phyloP scores from a whole-genome alignment of 2,329 filamentous ascomycete species.

The Alternaria dauci region DNA sequence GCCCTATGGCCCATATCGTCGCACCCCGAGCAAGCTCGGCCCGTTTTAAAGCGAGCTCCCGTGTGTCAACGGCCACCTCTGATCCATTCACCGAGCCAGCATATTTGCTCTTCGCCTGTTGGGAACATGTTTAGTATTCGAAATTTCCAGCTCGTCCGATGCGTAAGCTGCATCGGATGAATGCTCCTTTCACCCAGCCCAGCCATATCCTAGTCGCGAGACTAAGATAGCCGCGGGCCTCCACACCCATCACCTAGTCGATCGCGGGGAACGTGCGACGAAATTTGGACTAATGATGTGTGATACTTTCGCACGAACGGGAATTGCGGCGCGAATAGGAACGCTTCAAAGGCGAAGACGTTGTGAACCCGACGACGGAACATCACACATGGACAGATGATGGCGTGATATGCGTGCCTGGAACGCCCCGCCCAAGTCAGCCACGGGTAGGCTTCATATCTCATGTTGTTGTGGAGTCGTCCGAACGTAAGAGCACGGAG shows the following conservation, averaged over 20 bases:
- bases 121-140: neutral
- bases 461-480: neutral
- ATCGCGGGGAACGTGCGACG: conserved; percentile 28
- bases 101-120: conserved; percentile 1
- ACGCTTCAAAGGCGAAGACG: conserved; percentile 8
- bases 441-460: neutral
- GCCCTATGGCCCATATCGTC: conserved; percentile 20
- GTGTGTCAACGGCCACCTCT: conserved; percentile 5
- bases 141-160: conserved; percentile 27
- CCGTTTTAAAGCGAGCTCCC: conserved; percentile 49
- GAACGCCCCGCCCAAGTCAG: neutral
- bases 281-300: conserved; percentile 23
- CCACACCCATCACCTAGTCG: conserved; percentile 14
- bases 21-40: conserved; percentile 33
- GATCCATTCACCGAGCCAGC: conserved; percentile 10
- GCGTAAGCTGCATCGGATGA: conserved; percentile 34
- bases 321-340: conserved; percentile 20
- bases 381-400: conserved; percentile 13
- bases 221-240: conserved; percentile 20
- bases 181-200: conserved; percentile 42
- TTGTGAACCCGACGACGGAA: conserved; percentile 2
- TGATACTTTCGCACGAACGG: conserved; percentile 37
- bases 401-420: conserved; percentile 22
- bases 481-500: conserved; percentile 7
- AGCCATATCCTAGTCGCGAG: conserved; percentile 13